Base-by-base conservation (phyloP, 805 yeast genomes). In the Ogataea sp. region DNA sequence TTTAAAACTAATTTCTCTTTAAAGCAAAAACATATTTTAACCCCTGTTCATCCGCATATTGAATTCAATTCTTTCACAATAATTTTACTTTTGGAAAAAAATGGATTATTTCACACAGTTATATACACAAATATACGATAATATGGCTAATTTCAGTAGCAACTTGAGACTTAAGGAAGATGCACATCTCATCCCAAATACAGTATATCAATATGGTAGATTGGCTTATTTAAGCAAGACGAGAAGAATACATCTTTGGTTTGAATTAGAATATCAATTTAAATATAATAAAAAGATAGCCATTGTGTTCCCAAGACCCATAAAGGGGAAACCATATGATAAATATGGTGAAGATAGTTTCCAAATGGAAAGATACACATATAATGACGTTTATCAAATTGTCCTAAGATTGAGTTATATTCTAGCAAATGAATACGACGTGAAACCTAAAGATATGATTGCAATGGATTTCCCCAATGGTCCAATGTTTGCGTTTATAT, bases 381-480 rank as follows among this genome's bases (percentile, higher is more conserved):
- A 80, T 55, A 56, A 62, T 43, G 77, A 84, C 57, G 59, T 81
- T 31, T 75, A 79, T 52, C 78, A 74, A 38, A 70, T 77, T 51
- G 71, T 81, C 3, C 65, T 81, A 43, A 60, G 79, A 43, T 64
- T 83, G 40, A 76, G 88, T 6, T 68, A 75, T 45, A 69, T 82
- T 32, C 64, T 86, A 47, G 70, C 64, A 38, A 60, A 71, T 45
- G 73, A 78, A 42, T 77, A 75, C 49, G 80, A 81, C 3, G 73
- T 86, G 28, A 64, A 74, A 17, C 58, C 75, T 6, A 75, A 75
- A 35, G 81, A 82, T 44, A 71, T 76, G 8, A 73, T 86, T 32
- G 94, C 81, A 0, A 50, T 86, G 33, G 79, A 78, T 50, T 80
- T 76, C 53, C 80, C 82, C 49, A 86, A 86, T 61, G 82, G 80